These are phyloP conservation scores for Leptographium lundbergii DNA, from an alignment of 2,329 filamentous ascomycete species.

Conservation along the genomic window DNA sequence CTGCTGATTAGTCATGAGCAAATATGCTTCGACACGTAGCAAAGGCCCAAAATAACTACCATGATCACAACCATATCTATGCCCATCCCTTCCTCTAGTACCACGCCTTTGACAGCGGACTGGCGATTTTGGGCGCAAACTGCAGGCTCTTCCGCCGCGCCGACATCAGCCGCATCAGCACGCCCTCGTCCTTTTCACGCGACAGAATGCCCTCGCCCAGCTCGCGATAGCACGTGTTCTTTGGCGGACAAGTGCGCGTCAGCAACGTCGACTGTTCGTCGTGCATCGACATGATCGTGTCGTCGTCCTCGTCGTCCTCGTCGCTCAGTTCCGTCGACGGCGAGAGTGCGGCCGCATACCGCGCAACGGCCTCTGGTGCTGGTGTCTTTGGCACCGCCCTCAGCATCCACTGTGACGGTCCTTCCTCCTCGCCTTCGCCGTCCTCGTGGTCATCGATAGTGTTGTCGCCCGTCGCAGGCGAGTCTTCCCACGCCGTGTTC, in stretches of 20 bases:
- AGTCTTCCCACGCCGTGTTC: constrained; percentile 42
- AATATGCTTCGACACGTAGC: too few species aligned
- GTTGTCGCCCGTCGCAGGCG: constrained; percentile 21
- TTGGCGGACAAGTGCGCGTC: constrained; percentile 43
- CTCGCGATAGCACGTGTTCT: constrained; percentile 24
- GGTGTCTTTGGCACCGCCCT: constrained; percentile 48
- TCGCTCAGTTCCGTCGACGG: constrained; percentile 19
- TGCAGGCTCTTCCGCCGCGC: constrained; percentile 66
- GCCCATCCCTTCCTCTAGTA: constrained; percentile 8
- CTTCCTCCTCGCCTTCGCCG: constrained; percentile 16
- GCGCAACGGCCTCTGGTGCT: constrained; percentile 38
- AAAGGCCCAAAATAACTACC: background rate
- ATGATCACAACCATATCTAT: background rate
- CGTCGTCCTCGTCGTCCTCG: constrained; percentile 15
- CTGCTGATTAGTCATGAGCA: too few species aligned
- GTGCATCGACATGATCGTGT: constrained; percentile 5
- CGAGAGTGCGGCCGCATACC: constrained; percentile 35
- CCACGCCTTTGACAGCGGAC: constrained; percentile 53
- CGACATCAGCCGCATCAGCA: constrained; percentile 53
- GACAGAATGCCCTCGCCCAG: constrained; percentile 32
- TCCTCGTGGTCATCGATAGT: constrained; percentile 15
- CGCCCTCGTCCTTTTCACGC: constrained; percentile 39
- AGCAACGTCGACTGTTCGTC: constrained; percentile 24
- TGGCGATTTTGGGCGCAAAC: constrained; percentile 63
- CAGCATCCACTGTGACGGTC: constrained; percentile 24